A percentile compares a stretch with the other conserved stretches of the same genome.
Evolutionary conservation across 768 basidiomycete genomes (phyloP).

Genomic region (Tricholoma sp.): DNA sequence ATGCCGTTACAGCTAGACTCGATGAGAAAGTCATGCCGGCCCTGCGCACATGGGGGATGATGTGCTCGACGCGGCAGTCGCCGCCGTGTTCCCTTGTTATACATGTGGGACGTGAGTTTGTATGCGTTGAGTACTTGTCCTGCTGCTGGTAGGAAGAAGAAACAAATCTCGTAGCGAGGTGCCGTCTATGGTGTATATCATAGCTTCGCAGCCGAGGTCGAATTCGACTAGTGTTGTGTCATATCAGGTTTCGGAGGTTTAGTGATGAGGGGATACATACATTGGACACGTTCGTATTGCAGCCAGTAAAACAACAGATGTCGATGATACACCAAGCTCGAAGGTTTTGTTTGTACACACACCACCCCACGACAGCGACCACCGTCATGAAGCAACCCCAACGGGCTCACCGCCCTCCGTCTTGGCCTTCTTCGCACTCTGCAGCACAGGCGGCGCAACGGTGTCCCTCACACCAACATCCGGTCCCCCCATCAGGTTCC

Average conservation of each 20-base stretch:
- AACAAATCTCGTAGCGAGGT: conserved; percentile 66
- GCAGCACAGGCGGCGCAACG: conserved; percentile 48
- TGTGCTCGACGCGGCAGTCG: conserved; percentile 92
- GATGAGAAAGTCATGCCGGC: conserved; percentile 64
- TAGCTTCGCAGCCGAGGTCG: conserved; percentile 92
- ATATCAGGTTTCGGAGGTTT: neutral
- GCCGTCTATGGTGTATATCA: conserved; percentile 82
- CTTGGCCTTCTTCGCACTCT: conserved; percentile 42
- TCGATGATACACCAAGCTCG: no score
- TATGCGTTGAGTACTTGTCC: neutral
- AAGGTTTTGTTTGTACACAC: no score
- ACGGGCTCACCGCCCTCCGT: conserved; percentile 28
- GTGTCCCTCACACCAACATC: conserved; percentile 61
- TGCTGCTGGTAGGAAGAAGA: neutral
- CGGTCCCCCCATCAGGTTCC: conserved; percentile 74
- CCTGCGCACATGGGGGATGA: conserved; percentile 70
- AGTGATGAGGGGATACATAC: conserved; percentile 35
- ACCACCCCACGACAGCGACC: no score
- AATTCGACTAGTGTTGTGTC: conserved; percentile 83
- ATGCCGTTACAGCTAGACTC: conserved; percentile 91
- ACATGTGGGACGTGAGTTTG: conserved; percentile 33
- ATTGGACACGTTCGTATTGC: conserved; percentile 85
- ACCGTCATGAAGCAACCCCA: conserved; percentile 17
- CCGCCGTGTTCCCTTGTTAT: conserved; percentile 87
- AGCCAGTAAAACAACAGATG: no score